Conservation (phyloP, 129 eudicot species). For the Centaurea solstitialis region DNA sequence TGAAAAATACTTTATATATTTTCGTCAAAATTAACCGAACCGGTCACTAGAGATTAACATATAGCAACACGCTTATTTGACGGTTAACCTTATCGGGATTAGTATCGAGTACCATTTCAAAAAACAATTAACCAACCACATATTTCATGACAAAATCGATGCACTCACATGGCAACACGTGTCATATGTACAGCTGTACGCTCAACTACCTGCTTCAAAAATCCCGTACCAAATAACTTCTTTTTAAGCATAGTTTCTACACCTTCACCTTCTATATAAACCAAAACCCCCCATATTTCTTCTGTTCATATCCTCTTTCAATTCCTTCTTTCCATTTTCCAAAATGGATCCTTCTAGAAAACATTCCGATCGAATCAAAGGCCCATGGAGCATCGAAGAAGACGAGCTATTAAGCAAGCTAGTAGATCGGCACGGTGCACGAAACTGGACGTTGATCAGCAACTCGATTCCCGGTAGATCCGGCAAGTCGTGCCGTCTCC, state of each 20-base stretch:
- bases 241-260: conserved; percentile 1
- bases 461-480: conserved; percentile 33
- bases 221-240: conserved; percentile 29
- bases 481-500: conserved; percentile 33
- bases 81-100: no score
- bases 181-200: conserved; percentile 29
- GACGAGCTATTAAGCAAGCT: conserved; percentile 21
- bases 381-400: conserved; percentile 35
- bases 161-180: conserved; percentile 10
- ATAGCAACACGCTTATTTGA: no score
- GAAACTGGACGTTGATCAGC: conserved; percentile 34
- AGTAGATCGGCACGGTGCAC: conserved; percentile 23
- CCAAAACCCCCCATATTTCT: conserved; percentile 12
- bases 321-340: not conserved
- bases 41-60: no score
- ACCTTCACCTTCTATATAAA: conserved; percentile 22
- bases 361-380: conserved; percentile 30
- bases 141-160: not conserved
- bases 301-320: not conserved
- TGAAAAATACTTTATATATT: not conserved
- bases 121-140: no score
- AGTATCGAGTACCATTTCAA: no score
- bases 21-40: no score
- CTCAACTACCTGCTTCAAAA: conserved; percentile 7
- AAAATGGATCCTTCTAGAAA: not conserved